Evolutionary conservation across 768 basidiomycete genomes (phyloP), one percentile per base, ranked within the genome.

Genomic region (Nevesoporus exiguus): DNA sequence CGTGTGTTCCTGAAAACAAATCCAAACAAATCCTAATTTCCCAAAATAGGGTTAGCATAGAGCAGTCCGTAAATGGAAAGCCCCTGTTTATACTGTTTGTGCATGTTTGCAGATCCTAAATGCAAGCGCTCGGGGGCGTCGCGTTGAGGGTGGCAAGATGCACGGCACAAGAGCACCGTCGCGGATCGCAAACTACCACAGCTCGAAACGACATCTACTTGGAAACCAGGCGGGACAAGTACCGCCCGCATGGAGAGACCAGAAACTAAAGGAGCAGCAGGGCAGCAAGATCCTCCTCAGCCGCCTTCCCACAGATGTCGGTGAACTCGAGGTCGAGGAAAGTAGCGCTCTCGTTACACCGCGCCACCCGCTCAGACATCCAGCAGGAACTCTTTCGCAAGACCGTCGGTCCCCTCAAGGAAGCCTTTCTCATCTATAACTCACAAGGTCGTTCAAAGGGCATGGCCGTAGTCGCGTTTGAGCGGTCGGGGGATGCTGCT

Each of bases 381-480:
- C 10, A n/a, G 37, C 61, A 91, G 89, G 84, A 87, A 37, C 73
- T 91, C 48, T 90, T 91, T 68, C 78, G 73, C 57, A 89, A 85
- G 68, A 91, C 89, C 0, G 77, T 91, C 22, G 89, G 89, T 4
- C 86, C 88, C 0, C 66, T 90, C 55, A 83, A 77, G 64, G 87
- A 90, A 37, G 76, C 74, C 25, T 86, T 90, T 57, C 62, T 90
- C 61, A 78, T 90, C 17, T 86, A 87, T 73, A 91, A 90, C 67
- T 82, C 80, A 3, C 83, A 88, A 61, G 88, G 83, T 0, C 77
- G 76, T 50, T 86, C 88, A 42, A 90, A 88, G 63, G 89, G 89
- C 19, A 90, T 90, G 88, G 88, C 89, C 2, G 68, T 91, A 14
- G 85, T 90, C 3, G 62, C 74, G 0, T 91, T 91, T 62, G 78